Percentiles rank a stretch among this genome's conserved stretches.
Evolutionary conservation across 177 flowering plant genomes (phyloP).

Genomic region (Vitis hybrid): DNA sequence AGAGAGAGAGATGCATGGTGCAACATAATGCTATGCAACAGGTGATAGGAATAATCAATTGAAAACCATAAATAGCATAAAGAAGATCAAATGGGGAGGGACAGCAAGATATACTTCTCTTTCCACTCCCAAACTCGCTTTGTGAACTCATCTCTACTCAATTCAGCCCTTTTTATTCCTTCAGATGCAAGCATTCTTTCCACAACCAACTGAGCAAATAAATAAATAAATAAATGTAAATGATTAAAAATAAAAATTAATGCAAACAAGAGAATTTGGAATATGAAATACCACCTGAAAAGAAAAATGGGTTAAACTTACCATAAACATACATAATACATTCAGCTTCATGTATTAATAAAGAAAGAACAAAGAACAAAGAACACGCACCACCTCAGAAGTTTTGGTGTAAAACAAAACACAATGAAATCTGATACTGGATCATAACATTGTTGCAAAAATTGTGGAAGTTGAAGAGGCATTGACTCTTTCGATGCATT

Average conservation of each 20-base stretch:
- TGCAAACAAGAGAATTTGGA: too few species aligned
- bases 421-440: background rate
- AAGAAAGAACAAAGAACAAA: background rate
- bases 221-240: too few species aligned
- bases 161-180: constrained; percentile 77
- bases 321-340: background rate
- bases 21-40: background rate
- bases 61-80: background rate
- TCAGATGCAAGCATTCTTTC: constrained; percentile 90
- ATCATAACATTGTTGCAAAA: background rate
- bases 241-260: too few species aligned
- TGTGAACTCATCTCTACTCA: constrained; percentile 83
- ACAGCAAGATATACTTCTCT: constrained; percentile 58
- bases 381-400: background rate
- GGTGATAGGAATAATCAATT: background rate
- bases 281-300: background rate
- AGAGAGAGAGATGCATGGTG: too few species aligned
- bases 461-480: background rate
- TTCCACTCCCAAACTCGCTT: constrained; percentile 96
- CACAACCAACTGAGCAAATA: constrained; percentile 72
- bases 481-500: background rate
- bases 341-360: background rate
- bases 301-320: background rate
- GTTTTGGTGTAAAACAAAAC: background rate
- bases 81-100: constrained; percentile 7